These are phyloP conservation scores for Magnolia kwangsiensis DNA, from an alignment of 164 flowering plant species.

Conservation along the genomic window DNA sequence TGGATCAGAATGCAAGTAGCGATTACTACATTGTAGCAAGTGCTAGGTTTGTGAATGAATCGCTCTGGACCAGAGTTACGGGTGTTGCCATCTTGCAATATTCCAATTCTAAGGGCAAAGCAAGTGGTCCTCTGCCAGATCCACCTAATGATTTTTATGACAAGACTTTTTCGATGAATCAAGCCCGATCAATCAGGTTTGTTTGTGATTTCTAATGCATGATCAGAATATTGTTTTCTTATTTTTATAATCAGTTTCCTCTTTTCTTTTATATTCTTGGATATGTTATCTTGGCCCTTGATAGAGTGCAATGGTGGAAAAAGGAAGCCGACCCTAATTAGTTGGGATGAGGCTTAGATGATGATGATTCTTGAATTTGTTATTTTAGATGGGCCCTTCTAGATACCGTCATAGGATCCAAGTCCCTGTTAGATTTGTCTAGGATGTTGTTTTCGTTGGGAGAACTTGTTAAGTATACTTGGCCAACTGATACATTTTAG, in stretches of 20 bases:
- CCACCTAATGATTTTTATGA: conserved; percentile 80
- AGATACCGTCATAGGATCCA: neutral
- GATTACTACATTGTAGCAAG: conserved; percentile 98
- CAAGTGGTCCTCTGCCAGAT: conserved; percentile 79
- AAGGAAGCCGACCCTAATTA: neutral
- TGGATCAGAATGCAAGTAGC: conserved; percentile 90
- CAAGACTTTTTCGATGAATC: conserved; percentile 96
- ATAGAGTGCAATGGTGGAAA: neutral
- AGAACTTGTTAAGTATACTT: neutral
- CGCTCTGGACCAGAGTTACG: conserved; percentile 77
- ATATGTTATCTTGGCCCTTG: neutral
- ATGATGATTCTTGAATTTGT: no score
- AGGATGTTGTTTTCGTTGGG: neutral
- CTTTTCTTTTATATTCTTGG: neutral
- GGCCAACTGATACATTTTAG: no score
- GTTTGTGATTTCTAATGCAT: conserved; percentile 3
- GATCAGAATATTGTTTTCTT: neutral
- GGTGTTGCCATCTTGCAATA: conserved; percentile 89
- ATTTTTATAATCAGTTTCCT: neutral
- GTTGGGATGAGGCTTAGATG: no score
- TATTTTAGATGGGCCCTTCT: no score
- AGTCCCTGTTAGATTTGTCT: neutral
- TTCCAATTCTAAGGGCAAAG: conserved; percentile 80
- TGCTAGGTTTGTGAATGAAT: conserved; percentile 85
- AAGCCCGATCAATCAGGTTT: conserved; percentile 94